Evolutionary conservation across 2,329 filamentous ascomycete species (phyloP), one percentile per base, ranked within the genome.

Genomic region (Tolypocladium paradoxum): DNA sequence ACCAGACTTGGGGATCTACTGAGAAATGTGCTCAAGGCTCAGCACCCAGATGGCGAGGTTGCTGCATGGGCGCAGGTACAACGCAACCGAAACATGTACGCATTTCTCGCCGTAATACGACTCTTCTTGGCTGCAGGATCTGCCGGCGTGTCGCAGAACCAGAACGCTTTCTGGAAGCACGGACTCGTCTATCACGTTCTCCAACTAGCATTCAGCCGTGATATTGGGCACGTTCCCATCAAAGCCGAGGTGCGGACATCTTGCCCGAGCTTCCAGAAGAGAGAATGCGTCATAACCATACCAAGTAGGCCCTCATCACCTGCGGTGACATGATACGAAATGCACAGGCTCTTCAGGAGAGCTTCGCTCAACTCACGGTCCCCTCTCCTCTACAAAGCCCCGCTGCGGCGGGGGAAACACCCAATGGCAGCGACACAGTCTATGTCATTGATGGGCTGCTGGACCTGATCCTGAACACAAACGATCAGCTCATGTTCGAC

Each of bases 391-490:
- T 81, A 48, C 72, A 76, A 33, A 48, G 57, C 37, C 53, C 58
- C 35, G 60, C 66, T 47, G 60, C 64, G 11, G 60, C 60, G 49
- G 70, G 73, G 55, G 74, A 71, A 34, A 70, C 74, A 47, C 43
- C 68, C 5, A 82, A 82, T 55, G 77, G 75, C n/a, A n/a, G 76
- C 11, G 71, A 76, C 16, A 80, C 81, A 53, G 83, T 92, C 35
- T 96, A 95, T 69, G 90, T 99, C 33, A 96, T 99, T 62, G 92
- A 97, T 68, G 93, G 89, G 1, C 75, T 99, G 20, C 76, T 99
- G 48, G 90, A 96, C 60, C 73, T 96, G 45, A 84, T 87, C 0
- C 74, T 99, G 9, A 84, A 84, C 53, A 75, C 86, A 24, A 78
- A 85, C 33, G 74, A 84, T 0, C 71, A 81, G 22, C 78, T 84